A percentile compares a stretch with the other conserved stretches of the same genome.
These are phyloP conservation scores for Colletotrichum australisinense DNA, from an alignment of 2,329 filamentous ascomycete species.

Conservation along the genomic window DNA sequence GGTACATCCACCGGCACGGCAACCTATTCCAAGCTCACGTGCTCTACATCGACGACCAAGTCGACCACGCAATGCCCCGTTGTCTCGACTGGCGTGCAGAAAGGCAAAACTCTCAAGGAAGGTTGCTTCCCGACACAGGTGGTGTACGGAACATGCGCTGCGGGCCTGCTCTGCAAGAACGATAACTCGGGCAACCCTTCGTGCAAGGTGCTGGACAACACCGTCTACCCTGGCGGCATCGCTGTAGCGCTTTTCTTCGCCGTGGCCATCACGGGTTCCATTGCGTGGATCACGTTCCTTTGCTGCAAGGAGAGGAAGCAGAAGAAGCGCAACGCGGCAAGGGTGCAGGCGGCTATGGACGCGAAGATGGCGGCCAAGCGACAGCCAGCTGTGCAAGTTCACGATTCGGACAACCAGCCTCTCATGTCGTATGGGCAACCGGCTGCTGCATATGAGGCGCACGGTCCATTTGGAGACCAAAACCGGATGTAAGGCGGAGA, in stretches of 20 bases:
- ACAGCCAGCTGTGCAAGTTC: constrained; percentile 44
- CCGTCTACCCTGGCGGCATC: constrained; percentile 56
- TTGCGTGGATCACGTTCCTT: constrained; percentile 58
- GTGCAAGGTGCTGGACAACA: constrained; percentile 56
- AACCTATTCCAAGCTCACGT: constrained; percentile 29
- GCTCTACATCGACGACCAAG: constrained; percentile 47
- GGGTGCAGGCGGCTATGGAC: constrained; percentile 51
- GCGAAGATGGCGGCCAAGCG: constrained; percentile 59
- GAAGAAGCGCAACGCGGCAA: constrained; percentile 55
- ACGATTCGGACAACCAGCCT: constrained; percentile 19
- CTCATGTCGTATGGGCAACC: constrained; percentile 26
- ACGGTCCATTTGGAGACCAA: constrained; percentile 32
- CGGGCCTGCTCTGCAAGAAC: constrained; percentile 57
- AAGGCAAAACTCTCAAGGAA: constrained; percentile 49
- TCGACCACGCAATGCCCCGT: constrained; percentile 52
- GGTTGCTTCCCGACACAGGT: constrained; percentile 52
- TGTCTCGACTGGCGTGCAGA: constrained; percentile 49
- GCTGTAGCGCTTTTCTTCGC: constrained; percentile 62
- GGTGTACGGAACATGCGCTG: constrained; percentile 52
- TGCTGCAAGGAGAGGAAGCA: constrained; percentile 62
- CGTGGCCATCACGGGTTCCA: constrained; percentile 48
- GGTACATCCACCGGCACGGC: constrained; percentile 36
- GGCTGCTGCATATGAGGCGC: constrained; percentile 11
- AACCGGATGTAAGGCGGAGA: constrained; percentile 15
- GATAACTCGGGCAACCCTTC: constrained; percentile 50